Evolutionary conservation across 2,329 filamentous ascomycete genomes (phyloP), one percentile per base, ranked within the genome.

Genomic region (Fusarium sp.): DNA sequence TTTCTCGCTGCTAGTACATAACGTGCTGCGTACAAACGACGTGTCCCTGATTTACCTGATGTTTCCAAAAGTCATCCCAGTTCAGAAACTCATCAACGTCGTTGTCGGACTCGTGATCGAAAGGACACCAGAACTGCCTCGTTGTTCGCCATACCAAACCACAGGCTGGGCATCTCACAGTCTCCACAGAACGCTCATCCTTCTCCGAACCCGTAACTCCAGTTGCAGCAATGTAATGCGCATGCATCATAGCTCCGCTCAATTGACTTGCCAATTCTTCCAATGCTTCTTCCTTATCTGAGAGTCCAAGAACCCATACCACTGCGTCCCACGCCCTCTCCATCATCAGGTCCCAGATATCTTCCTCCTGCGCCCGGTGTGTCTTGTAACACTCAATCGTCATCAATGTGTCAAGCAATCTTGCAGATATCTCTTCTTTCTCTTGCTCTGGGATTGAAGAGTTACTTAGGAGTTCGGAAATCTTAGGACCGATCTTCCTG

Each of bases 401-500:
- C 37, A 61, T 54, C 28, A 54, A 4, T 0, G 58, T 19, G 6
- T 61, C 37, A 32, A 54, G 28, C 0, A 60, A 0, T 0, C 10
- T 2, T 5, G 4, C 23, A 32, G 1, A 16, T 4, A 19, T 4
- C 8, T 21, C 32, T 0, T 35, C n/a, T 0, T 4, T 21, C 9
- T 52, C 32, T 35, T 52, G 11, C 6, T 15, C n/a, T 2, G 0
- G 12, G 2, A 6, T 6, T 1, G n/a, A 0, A 1, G 49, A 52
- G 1, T 2, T 21, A 8, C 0, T 2, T 0, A 52, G 49, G 21
- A 52, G 12, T 0, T 21, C 1, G 0, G 2, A 11, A 6, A 52
- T 37, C 6, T 4, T 11, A 0, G 9, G 49, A 0, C 30, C 0
- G 1, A 60, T 3, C 4, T 53, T 42, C 0, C 0, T 1, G 1